Base-by-base conservation (phyloP, 805 yeast genomes). In the Komagataella populi region DNA sequence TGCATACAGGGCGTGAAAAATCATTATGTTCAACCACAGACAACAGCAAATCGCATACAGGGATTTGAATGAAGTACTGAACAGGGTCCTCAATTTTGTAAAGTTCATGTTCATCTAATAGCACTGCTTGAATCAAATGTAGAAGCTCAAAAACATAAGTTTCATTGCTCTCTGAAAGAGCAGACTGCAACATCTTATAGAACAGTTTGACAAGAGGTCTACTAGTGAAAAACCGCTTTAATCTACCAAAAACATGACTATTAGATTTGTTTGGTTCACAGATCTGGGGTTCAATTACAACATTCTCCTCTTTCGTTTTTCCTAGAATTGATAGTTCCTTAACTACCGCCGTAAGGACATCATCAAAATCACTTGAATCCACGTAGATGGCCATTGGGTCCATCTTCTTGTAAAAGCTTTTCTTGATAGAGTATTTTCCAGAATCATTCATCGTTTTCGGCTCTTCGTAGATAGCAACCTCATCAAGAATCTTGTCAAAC, bases 401-500 rank as follows among this genome's bases (percentile, higher is more conserved):
- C 51, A 84, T 64, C 2, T 64, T 61, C 8, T 70, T 63, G 54
- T 68, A 74, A 6, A 68, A 55, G 2, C 67, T 63, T 10, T 72
- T 68, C 55, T 79, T 84, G 57, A 86, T 67, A 22, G 77, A 67
- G 62, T 83, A 86, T 48, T 75, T 74, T 20, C 95, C 95, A 54
- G 78, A 74, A 59, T 83, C 91, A 44, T 72, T 72, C 46, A 82
- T 64, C 2, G 87, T 87, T 18, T 73, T 70, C 3, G 95, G 93
- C 6, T 87, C 78, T 30, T 73, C 73, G 58, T 72, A 86, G 4
- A 65, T 72, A 1, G 87, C 73, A 24, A 81, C 69, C 57, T 86
- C 86, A 43, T 70, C 67, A 50, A 93, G 68, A 3, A 68, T 66
- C 3, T 62, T 63, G 55, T 79, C 84, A 52, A 79, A 72, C 12